Evolutionary conservation across 1,284 basidiomycete genomes (phyloP), one percentile per base, ranked within the genome.

Genomic region (Ceratobasidium theobromae): DNA sequence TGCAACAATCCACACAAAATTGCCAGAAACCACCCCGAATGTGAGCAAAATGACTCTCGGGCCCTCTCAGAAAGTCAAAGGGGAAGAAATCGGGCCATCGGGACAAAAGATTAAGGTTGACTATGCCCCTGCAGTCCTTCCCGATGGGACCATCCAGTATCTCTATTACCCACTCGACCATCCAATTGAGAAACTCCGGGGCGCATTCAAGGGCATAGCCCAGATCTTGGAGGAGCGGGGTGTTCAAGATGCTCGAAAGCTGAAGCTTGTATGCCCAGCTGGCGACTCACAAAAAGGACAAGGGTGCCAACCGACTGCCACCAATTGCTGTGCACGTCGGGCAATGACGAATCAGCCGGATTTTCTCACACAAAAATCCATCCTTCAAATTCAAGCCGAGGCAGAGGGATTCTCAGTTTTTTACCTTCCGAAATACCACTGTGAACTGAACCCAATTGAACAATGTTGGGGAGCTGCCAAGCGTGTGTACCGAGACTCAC

Each of bases 161-260:
- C 71, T 78, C n/a, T 77, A 76, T 65, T 77, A 70, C 64, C 66
- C 69, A 1, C 69, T 72, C 28, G 58, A 76, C 57, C 76, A 77
- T 65, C 73, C 74, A 30, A 70, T 54, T 4, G 28, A 21, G 4
- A 38, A 33, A 9, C 69, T 72, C 58, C 73, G 71, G 8, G 74
- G 75, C 12, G 72, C 72, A 71, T 77, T 77, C 69, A 78, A 78
- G 65, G 76, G 77, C 4, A 76, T 76, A 73, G 71, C 74, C 46
- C 8, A 53, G 1, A 75, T 78, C 30, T 69, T 77, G 12, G 12
- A 49, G 1, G 76, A 77, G 64, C 69, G 72, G 4, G 73, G 74
- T 1, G 9, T 51, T n/a, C 33, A 45, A 2, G 25, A 57, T 23
- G 25, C 52, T 27, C 30, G 43, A 21, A 60, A 60, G 28, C 57